phyloP scores from a whole-genome alignment of 768 basidiomycete species.

The Strobilomyces dryophilus region DNA sequence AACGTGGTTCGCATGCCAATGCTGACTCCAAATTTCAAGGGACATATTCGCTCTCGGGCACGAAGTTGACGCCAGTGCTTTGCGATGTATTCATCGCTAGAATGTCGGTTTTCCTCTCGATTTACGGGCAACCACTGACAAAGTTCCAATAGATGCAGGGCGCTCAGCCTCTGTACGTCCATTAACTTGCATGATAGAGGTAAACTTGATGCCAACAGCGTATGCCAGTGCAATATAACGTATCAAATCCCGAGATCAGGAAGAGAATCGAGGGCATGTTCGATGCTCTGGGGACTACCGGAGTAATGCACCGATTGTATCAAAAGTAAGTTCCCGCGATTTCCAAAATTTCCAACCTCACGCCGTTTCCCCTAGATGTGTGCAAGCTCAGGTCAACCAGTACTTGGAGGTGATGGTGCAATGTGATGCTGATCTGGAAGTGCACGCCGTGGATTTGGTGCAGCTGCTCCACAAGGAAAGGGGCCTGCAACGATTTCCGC shows the following conservation, averaged over 20 bases:
- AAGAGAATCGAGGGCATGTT: constrained; percentile 8
- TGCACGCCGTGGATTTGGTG: constrained; percentile 16
- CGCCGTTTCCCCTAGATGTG: background rate
- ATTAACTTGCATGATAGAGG: background rate
- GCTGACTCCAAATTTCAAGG: background rate
- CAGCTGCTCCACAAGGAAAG: constrained; percentile 20
- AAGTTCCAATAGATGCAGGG: constrained; percentile 36
- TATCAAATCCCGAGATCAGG: background rate
- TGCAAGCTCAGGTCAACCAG: background rate
- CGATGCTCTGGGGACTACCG: constrained; percentile 1
- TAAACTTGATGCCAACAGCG: background rate
- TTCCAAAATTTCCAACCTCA: background rate
- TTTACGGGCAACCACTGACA: background rate
- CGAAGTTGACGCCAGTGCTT: constrained; percentile 13
- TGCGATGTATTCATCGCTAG: constrained; percentile 43
- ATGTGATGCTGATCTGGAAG: constrained; percentile 9
- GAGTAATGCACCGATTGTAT: constrained; percentile 6
- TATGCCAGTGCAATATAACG: constrained; percentile 29
- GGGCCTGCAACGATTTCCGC: background rate
- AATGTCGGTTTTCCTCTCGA: constrained; percentile 36
- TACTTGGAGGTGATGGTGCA: constrained; percentile 12
- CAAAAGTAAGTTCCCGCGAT: background rate
- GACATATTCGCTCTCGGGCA: constrained; percentile 5
- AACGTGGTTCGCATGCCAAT: too few relatives aligned
- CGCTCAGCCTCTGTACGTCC: constrained; percentile 44